These are phyloP conservation scores for Physcomitrium patens DNA, from an alignment of 225 moss, liverwort and hornwort species.

Conservation along the genomic window DNA sequence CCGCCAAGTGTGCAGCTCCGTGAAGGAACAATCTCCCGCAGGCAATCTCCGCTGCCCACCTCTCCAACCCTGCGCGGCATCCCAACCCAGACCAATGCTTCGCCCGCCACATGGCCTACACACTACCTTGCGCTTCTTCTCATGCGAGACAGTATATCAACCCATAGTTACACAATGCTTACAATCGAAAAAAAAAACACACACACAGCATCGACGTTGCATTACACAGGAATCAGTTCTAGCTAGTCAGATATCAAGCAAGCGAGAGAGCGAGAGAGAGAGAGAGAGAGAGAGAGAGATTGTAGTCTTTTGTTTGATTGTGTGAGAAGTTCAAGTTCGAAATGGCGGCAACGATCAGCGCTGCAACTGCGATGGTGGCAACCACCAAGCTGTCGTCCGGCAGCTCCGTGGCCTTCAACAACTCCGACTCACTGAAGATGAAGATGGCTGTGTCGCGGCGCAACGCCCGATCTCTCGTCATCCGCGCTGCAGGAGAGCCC, in stretches of 20 bases:
- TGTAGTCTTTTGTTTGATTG: neutral
- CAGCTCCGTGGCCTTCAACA: slow-evolving; percentile 49
- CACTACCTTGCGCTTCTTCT: neutral
- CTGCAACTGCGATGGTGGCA: slow-evolving; percentile 36
- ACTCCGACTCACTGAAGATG: slow-evolving; percentile 27
- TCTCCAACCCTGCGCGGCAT: slow-evolving; percentile 8
- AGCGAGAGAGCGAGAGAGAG: neutral
- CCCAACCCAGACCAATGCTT: neutral
- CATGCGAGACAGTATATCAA: slow-evolving; percentile 28
- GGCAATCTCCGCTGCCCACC: slow-evolving; percentile 37
- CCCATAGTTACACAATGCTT: neutral
- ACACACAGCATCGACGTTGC: neutral
- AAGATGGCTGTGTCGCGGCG: slow-evolving; percentile 43
- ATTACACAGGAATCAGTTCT: too few species aligned
- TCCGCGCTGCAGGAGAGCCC: slow-evolving; percentile 40
- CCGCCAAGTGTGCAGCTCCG: slow-evolving; percentile 43
- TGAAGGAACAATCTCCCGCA: neutral
- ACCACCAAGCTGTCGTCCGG: slow-evolving; percentile 40
- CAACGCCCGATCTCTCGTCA: slow-evolving; percentile 13
- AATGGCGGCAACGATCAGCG: slow-evolving; percentile 54
- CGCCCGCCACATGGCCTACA: neutral
- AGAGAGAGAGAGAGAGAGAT: neutral
- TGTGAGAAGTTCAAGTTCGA: slow-evolving; percentile 7
- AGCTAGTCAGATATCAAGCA: too few species aligned
- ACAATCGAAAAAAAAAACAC: too few species aligned